These are phyloP conservation scores for Pseudoturritis turrita DNA, from an alignment of 345 rosid genomes.

Conservation along the genomic window DNA sequence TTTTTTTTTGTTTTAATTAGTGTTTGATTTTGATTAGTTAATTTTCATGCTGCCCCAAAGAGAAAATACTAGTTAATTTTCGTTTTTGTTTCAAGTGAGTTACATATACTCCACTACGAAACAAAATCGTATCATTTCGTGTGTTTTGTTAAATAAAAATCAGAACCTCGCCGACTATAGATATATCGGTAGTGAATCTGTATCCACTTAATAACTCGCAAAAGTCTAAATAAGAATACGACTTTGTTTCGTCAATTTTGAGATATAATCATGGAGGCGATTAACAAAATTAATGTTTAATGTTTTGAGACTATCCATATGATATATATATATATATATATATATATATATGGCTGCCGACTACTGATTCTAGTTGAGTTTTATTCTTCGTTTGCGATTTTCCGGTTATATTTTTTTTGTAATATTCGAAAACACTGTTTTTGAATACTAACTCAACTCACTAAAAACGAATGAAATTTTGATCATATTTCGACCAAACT, in stretches of 20 bases:
- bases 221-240: constrained; percentile 5
- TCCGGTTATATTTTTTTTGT: not conserved
- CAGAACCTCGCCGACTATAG: constrained; percentile 1
- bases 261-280: constrained; percentile 18
- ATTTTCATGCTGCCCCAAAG: too few species aligned
- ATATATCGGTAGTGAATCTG: not conserved
- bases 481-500: not conserved
- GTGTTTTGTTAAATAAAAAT: not conserved
- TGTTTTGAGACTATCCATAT: not conserved
- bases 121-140: not conserved
- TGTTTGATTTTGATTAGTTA: not conserved
- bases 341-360: too few species aligned
- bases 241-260: constrained; percentile 10
- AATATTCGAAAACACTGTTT: too few species aligned
- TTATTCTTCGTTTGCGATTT: too few species aligned
- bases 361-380: too few species aligned
- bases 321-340: too few species aligned
- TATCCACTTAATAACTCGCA: not conserved
- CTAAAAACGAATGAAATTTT: not conserved
- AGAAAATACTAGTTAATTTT: not conserved
- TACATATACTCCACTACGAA: not conserved
- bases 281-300: constrained; percentile 8
- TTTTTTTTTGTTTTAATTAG: not conserved
- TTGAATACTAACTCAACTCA: too few species aligned
- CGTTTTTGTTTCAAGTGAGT: not conserved